phyloP scores from a whole-genome alignment of 345 rosid species.

The Bruguiera sexangula region DNA sequence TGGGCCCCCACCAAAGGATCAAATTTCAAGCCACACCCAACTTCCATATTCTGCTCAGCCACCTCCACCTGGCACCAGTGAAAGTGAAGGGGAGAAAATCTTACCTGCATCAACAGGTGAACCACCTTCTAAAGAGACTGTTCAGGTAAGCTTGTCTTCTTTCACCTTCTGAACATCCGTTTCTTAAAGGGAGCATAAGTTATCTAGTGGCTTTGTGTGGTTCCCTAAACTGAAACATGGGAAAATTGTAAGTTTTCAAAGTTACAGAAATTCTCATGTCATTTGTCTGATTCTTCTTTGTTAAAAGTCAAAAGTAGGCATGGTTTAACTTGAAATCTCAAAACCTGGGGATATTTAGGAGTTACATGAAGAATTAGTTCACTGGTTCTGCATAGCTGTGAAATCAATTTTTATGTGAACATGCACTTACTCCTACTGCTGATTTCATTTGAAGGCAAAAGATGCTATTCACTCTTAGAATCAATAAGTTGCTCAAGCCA shows the following conservation, averaged over 20 bases:
- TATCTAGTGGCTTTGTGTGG: background rate
- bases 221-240: background rate
- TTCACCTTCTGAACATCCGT: background rate
- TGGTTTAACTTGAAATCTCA: too few relatives aligned
- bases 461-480: too few relatives aligned
- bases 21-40: conserved; percentile 38
- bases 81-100: conserved; percentile 40
- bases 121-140: conserved; percentile 38
- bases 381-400: too few relatives aligned
- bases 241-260: background rate
- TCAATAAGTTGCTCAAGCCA: too few relatives aligned
- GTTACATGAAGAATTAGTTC: too few relatives aligned
- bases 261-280: too few relatives aligned
- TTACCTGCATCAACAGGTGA: conserved; percentile 40
- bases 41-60: conserved; percentile 64
- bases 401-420: too few relatives aligned
- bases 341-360: too few relatives aligned
- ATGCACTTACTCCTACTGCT: too few relatives aligned
- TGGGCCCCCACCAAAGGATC: conserved; percentile 81
- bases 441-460: too few relatives aligned
- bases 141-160: conserved; percentile 41
- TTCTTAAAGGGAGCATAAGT: background rate
- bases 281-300: too few relatives aligned
- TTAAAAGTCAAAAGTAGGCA: too few relatives aligned
- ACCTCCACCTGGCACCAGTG: conserved; percentile 53